Conservation (phyloP, 225 moss, liverwort and hornwort genomes). For the Marchantia paleacea region DNA sequence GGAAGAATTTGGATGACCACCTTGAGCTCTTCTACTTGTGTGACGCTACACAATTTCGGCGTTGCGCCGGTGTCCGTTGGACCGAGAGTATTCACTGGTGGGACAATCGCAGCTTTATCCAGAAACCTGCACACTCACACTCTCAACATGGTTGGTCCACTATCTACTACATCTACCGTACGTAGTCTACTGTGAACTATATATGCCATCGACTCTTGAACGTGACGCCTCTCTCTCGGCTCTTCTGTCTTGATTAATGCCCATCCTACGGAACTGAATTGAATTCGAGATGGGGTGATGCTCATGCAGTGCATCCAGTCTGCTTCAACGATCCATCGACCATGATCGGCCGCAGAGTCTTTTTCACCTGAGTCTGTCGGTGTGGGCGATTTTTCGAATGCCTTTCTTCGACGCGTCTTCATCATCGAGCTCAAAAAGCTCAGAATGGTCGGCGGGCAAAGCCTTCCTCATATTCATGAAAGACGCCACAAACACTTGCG, state of each 20-base stretch:
- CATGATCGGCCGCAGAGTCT: no score
- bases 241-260: no score
- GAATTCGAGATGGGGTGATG: no score
- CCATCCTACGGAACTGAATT: no score
- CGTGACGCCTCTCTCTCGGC: no score
- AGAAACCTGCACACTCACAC: constrained; percentile 23
- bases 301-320: no score
- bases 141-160: no score
- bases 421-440: background rate
- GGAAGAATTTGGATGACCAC: constrained; percentile 35
- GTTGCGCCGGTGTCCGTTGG: background rate
- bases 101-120: constrained; percentile 42
- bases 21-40: constrained; percentile 46
- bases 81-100: background rate
- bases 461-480: background rate
- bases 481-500: background rate
- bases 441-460: background rate
- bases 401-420: background rate
- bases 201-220: no score
- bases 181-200: no score
- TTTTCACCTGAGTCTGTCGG: constrained; percentile 1
- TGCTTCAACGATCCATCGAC: no score
- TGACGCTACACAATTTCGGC: constrained; percentile 30
- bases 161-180: no score
- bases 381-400: background rate